Base-by-base conservation (phyloP, 495 filamentous ascomycete species). In the Entonaema liquescens region DNA sequence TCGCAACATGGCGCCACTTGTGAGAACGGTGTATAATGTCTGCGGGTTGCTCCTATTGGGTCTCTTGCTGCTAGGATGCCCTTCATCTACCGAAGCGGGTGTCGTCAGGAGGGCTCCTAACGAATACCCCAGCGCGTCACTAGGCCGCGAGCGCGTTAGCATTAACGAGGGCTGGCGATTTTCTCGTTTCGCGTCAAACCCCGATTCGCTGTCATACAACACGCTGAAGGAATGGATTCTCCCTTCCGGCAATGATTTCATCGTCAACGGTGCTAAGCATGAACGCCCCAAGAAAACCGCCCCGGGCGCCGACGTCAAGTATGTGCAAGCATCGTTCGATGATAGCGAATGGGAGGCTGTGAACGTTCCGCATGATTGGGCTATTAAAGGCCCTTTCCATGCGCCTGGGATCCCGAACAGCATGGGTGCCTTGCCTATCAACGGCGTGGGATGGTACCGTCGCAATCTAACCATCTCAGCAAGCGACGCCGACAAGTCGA, bases 391-490 rank as follows among this genome's bases (percentile, higher is more conserved):
- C 0, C 83, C 83, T 1, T 85, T 83, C 47, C 78, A 77, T 33
- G 73, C 76, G 2, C 72, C 86, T 3, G 78, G 78, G 5, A 84
- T 86, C 68, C 84, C 84, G 47, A 88, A 83, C 9, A 81, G 82
- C 11, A 89, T 85, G 80, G 90, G 87, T 4, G 78, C 90, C 1
- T 76, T 92, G 26, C 83, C 82, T n/a, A 68, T 70, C 6, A 76
- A 83, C 21, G 84, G 84, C 11, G 78, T 84, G 13, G 82, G 82
- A 7, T 86, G 83, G 82, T 86, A 85, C 53, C 81, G 84, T n/a
- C 77, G 76, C 26, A 83, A 75, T 0, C 25, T 86, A 17, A 71
- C 70, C 0, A 64, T 80, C 13, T 49, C 56, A 5, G 13, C 65
- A 1, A 63, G 59, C 2, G 82, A 83, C 54, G 38, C 40, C n/a